Percentiles rank a stretch among this genome's conserved stretches.
Conservation (phyloP, 2,329 filamentous ascomycete genomes). For the Aspergillus caelatus region DNA sequence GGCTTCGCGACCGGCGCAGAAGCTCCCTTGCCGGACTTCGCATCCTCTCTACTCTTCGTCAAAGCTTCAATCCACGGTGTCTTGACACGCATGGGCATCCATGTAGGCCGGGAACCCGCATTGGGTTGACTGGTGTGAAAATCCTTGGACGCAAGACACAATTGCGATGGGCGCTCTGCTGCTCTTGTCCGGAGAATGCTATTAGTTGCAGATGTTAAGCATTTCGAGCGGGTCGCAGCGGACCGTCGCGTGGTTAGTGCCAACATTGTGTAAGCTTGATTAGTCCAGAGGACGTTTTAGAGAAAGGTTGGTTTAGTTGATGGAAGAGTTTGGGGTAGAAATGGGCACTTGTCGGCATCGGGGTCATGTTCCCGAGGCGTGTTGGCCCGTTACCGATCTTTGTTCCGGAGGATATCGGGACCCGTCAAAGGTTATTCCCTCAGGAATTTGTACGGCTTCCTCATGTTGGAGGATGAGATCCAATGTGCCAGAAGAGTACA, state of each 20-base stretch:
- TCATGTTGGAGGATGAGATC: neutral
- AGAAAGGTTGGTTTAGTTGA: neutral
- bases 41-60: slow-evolving; percentile 53
- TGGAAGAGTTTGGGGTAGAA: neutral
- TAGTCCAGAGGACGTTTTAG: neutral
- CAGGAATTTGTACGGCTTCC: neutral
- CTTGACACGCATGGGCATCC: slow-evolving; percentile 61
- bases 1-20: slow-evolving; percentile 45
- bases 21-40: slow-evolving; percentile 28
- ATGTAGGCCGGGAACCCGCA: slow-evolving; percentile 35
- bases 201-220: slow-evolving; percentile 16
- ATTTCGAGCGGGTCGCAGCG: slow-evolving; percentile 23
- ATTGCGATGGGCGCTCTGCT: slow-evolving; percentile 8
- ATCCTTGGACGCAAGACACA: slow-evolving; percentile 17
- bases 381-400: slow-evolving; percentile 18
- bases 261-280: slow-evolving; percentile 18
- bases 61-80: slow-evolving; percentile 72
- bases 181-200: slow-evolving; percentile 11
- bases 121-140: slow-evolving; percentile 34
- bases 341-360: slow-evolving; percentile 5
- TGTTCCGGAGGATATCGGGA: slow-evolving; percentile 32
- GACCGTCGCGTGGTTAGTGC: slow-evolving; percentile 23
- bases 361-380: slow-evolving; percentile 23
- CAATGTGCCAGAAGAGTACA: neutral
- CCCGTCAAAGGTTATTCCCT: neutral